Evolutionary conservation across 2,329 filamentous ascomycete species (phyloP).

Genomic region (Exophiala dermatitidis): DNA sequence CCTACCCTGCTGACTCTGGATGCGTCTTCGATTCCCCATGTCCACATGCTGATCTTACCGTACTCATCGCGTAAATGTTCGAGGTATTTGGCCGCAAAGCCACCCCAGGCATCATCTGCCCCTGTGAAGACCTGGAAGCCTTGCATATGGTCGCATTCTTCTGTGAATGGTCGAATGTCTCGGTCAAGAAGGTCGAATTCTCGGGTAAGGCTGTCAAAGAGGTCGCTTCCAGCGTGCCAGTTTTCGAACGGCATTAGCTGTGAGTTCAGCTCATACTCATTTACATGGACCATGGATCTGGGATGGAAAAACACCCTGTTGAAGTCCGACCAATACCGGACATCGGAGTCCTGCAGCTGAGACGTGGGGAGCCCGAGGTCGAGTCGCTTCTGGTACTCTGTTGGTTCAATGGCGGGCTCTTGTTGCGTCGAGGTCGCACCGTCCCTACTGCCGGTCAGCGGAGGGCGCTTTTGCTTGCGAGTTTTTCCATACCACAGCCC

Average conservation of each 20-base stretch:
- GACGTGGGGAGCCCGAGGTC: slow-evolving; percentile 62
- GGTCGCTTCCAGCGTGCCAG: slow-evolving; percentile 64
- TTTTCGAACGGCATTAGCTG: slow-evolving; percentile 74
- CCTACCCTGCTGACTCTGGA: slow-evolving; percentile 48
- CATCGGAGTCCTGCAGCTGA: slow-evolving; percentile 57
- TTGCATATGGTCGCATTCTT: slow-evolving; percentile 90
- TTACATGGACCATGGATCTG: slow-evolving; percentile 74
- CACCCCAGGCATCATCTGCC: slow-evolving; percentile 73
- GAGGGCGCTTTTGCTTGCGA: background rate
- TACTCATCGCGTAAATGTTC: slow-evolving; percentile 83
- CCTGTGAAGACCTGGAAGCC: slow-evolving; percentile 70
- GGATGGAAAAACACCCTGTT: slow-evolving; percentile 90
- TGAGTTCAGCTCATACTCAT: slow-evolving; percentile 79
- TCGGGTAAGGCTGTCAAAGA: slow-evolving; percentile 65
- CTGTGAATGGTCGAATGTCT: slow-evolving; percentile 79
- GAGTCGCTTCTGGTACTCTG: slow-evolving; percentile 70
- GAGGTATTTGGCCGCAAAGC: slow-evolving; percentile 65
- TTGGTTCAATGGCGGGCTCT: slow-evolving; percentile 59
- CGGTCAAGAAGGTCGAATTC: slow-evolving; percentile 83
- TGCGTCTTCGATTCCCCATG: slow-evolving; percentile 71
- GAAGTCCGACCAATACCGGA: slow-evolving; percentile 97
- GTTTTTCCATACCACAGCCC: background rate
- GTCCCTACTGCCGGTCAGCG: slow-evolving; percentile 14
- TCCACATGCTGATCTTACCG: slow-evolving; percentile 77
- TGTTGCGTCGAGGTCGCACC: slow-evolving; percentile 52